Percentiles rank a stretch among this genome's conserved stretches.
phyloP scores from a whole-genome alignment of 2,329 filamentous ascomycete species.

The Hypoxylon sp. region DNA sequence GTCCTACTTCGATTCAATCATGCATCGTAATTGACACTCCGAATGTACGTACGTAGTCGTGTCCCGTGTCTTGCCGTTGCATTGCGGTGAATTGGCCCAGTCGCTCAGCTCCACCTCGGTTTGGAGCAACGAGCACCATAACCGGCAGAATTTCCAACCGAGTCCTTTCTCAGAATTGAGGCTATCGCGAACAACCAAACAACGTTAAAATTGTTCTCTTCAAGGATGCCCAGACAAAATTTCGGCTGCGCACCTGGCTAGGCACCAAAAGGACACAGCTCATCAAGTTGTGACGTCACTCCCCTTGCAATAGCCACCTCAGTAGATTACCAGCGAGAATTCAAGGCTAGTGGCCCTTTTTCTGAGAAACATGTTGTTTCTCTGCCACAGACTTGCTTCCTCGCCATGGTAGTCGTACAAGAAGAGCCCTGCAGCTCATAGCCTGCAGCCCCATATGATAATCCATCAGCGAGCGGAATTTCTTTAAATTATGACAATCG shows the following conservation, averaged over 20 bases:
- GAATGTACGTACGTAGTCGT: slow-evolving; percentile 22
- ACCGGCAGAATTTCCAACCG: slow-evolving; percentile 39
- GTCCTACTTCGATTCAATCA: slow-evolving; percentile 36
- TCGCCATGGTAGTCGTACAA: slow-evolving; percentile 19
- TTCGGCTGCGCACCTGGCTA: slow-evolving; percentile 19
- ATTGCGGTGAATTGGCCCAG: slow-evolving; percentile 41
- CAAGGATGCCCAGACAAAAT: slow-evolving; percentile 26
- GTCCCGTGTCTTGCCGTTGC: slow-evolving; percentile 43
- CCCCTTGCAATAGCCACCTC: slow-evolving; percentile 15
- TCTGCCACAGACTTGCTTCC: slow-evolving; percentile 12
- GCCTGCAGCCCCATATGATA: slow-evolving; percentile 10
- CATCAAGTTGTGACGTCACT: slow-evolving; percentile 15
- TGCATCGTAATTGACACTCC: slow-evolving; percentile 35
- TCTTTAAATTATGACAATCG: slow-evolving; percentile 4
- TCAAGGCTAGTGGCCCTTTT: slow-evolving; percentile 14
- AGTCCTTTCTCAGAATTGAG: slow-evolving; percentile 35
- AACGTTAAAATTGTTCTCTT: slow-evolving; percentile 16
- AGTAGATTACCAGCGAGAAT: slow-evolving; percentile 20
- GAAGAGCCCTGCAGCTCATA: slow-evolving; percentile 17
- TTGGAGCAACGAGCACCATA: slow-evolving; percentile 41
- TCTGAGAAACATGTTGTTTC: slow-evolving; percentile 9
- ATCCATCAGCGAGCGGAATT: slow-evolving; percentile 7
- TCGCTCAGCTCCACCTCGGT: slow-evolving; percentile 43
- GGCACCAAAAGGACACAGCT: slow-evolving; percentile 9
- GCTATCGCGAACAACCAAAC: slow-evolving; percentile 40